phyloP scores from a whole-genome alignment of 2,329 filamentous ascomycete genomes.

The Lasiodiplodia sp. region DNA sequence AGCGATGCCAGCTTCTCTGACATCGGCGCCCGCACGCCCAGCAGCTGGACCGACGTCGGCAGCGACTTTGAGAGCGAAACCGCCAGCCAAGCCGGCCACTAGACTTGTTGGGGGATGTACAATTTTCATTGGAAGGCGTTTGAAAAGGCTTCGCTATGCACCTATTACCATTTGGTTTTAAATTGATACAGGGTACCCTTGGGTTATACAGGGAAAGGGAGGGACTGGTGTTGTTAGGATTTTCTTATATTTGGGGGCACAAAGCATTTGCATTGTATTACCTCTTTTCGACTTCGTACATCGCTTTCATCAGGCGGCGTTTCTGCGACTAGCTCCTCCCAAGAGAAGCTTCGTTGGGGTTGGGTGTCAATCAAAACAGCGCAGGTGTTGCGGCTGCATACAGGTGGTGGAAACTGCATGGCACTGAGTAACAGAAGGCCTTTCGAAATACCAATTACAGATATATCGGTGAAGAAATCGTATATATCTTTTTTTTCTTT shows the following conservation, averaged over 20 bases:
- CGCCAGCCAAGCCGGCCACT: slow-evolving; percentile 33
- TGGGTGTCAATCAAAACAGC: not conserved
- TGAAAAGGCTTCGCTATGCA: slow-evolving; percentile 3
- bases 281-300: not conserved
- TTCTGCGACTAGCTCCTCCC: not conserved
- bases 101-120: not conserved
- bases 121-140: slow-evolving; percentile 4
- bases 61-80: slow-evolving; percentile 50
- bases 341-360: not conserved
- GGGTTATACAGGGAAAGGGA: not conserved
- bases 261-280: not conserved
- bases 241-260: not conserved
- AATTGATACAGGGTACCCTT: slow-evolving; percentile 5
- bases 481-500: not conserved
- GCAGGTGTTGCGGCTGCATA: slow-evolving; percentile 20
- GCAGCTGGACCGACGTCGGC: slow-evolving; percentile 50
- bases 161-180: slow-evolving; percentile 3
- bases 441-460: not conserved
- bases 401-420: slow-evolving; percentile 3
- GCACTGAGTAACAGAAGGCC: not conserved
- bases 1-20: slow-evolving; percentile 45
- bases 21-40: slow-evolving; percentile 44
- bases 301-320: slow-evolving; percentile 8
- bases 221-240: not conserved
- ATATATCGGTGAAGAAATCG: not conserved